Conservation (phyloP, 805 yeast genomes). For the Grigorovia humatica region DNA sequence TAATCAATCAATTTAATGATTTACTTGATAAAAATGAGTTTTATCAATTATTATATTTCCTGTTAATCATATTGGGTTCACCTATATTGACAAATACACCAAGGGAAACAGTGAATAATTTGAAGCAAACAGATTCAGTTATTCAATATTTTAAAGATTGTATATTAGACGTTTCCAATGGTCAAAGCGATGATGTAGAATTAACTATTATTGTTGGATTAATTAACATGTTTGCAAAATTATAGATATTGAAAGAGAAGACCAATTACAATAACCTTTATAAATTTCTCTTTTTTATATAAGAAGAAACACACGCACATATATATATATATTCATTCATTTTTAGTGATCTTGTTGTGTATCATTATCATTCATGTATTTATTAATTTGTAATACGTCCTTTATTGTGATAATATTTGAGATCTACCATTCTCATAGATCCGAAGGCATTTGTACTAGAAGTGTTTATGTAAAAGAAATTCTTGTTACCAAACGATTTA, state of each 20-base stretch:
- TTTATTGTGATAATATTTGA: neutral
- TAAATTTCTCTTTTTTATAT: no score
- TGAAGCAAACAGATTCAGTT: neutral
- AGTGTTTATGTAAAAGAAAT: conserved; percentile 51
- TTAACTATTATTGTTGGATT: conserved; percentile 12
- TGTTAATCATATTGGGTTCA: conserved; percentile 18
- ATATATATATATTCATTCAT: neutral
- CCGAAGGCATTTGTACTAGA: conserved; percentile 34
- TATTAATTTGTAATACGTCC: neutral
- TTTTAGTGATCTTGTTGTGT: neutral
- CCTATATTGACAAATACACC: neutral
- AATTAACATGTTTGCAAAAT: neutral
- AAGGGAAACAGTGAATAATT: no score
- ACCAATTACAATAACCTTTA: neutral
- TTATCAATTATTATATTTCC: conserved; percentile 18
- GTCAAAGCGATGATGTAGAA: conserved; percentile 18
- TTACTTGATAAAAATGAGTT: conserved; percentile 13
- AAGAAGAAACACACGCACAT: no score
- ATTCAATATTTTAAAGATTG: conserved; percentile 17
- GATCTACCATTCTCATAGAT: neutral
- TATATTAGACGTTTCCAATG: conserved; percentile 13
- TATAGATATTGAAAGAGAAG: no score
- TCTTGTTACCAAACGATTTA: conserved; percentile 55
- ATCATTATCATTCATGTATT: neutral
- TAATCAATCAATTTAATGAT: conserved; percentile 14